Conservation (phyloP, 179 eudicot genomes). For the Gypsophila paniculata region DNA sequence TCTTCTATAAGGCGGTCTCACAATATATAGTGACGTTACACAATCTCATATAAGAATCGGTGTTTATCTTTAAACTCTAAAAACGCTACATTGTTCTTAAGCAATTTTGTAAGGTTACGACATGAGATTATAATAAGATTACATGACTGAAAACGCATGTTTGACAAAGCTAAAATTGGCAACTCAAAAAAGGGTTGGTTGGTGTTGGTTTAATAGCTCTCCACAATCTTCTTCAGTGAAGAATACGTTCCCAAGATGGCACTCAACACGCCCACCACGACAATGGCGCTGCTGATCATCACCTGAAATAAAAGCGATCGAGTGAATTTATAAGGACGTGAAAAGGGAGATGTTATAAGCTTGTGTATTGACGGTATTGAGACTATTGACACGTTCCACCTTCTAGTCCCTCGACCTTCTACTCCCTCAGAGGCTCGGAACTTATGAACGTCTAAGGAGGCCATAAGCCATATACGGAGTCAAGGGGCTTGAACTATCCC, state of each 20-base stretch:
- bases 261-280: slow-evolving; percentile 45
- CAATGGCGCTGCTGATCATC: slow-evolving; percentile 36
- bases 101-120: neutral
- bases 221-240: slow-evolving; percentile 34
- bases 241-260: slow-evolving; percentile 68
- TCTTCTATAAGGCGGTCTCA: too few relatives aligned
- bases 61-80: too few relatives aligned
- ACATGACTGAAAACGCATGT: neutral
- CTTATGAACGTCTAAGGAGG: too few relatives aligned
- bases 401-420: neutral
- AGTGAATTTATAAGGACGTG: neutral
- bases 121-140: neutral
- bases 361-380: too few relatives aligned
- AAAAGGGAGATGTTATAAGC: neutral
- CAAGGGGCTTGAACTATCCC: too few relatives aligned
- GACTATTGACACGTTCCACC: neutral
- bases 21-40: too few relatives aligned
- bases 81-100: neutral
- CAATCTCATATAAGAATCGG: too few relatives aligned
- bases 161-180: neutral
- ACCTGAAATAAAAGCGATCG: slow-evolving; percentile 31
- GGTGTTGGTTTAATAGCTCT: slow-evolving; percentile 23
- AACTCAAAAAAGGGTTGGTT: slow-evolving; percentile 9
- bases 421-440: too few relatives aligned
- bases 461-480: neutral